Evolutionary conservation across 331 rosid species (phyloP), one percentile per base, ranked within the genome.

Genomic region (Phaseolus coccineus): DNA sequence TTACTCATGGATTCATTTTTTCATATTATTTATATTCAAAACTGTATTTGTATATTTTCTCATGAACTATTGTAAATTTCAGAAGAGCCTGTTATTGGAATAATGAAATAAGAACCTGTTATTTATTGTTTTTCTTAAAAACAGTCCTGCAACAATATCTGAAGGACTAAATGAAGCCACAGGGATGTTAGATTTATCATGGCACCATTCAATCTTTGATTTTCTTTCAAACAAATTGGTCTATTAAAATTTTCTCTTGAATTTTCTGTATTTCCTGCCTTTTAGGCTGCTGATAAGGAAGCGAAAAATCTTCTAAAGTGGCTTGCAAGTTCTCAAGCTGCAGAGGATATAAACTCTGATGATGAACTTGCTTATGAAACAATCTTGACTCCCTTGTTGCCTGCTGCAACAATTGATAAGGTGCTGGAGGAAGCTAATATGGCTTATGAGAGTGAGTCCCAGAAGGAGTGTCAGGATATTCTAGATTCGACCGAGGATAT

Each of bases 401-500:
- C 92, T 42, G 80, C 91, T 77, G 84, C 92, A 65, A 88, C 89
- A 78, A 84, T 92, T 76, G 92, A 92, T 71, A 79, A 87, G 76
- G 89, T 95, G 82, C 73, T 95, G 78, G 96, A 91, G 88, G 88
- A 89, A 87, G 98, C 93, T 67, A 91, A 76, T 80, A 55, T 85
- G 84, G 91, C 89, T 72, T 92, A 85, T 79, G 94, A 91, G 84
- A 89, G 78, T 73, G 97, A 88, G 84, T 92, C 98, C 46, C 94
- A 90, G 62, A 93, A 91, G 83, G 97, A 92, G 88, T 87, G 97
- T 82, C 96, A 91, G 73, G 98, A 95, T 88, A 91, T 95, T 81
- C 92, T 95, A 76, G 98, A 92, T 91, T 91, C 98, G 71, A 72
- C 90, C 85, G 92, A 88, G 77, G 89, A 88, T 74, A 76, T 74